Evolutionary conservation across 306 rosid species (phyloP).

Genomic region (Lablab purpureus): DNA sequence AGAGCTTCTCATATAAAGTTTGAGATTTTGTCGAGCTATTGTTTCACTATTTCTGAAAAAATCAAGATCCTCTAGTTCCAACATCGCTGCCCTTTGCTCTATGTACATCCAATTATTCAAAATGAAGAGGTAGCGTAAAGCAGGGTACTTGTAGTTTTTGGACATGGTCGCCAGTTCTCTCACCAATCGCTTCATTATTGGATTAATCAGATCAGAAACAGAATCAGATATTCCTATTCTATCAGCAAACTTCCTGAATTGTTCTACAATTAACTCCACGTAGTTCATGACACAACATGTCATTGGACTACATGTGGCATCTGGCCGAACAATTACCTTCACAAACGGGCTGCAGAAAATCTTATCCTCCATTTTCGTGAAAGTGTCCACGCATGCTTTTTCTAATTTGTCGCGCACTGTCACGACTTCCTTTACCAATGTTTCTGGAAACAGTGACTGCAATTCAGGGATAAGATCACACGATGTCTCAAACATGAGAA

Average conservation of each 20-base stretch:
- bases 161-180: slow-evolving; percentile 63
- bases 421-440: slow-evolving; percentile 18
- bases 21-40: slow-evolving; percentile 50
- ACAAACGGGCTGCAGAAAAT: slow-evolving; percentile 16
- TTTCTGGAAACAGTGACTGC: slow-evolving; percentile 56
- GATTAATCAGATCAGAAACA: slow-evolving; percentile 55
- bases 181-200: slow-evolving; percentile 68
- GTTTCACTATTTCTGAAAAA: slow-evolving; percentile 64
- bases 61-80: slow-evolving; percentile 51
- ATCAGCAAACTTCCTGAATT: slow-evolving; percentile 49
- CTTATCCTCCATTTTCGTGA: slow-evolving; percentile 49
- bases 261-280: slow-evolving; percentile 27
- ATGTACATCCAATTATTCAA: slow-evolving; percentile 73
- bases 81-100: background rate
- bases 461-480: slow-evolving; percentile 66
- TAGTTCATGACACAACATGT: background rate
- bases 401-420: background rate
- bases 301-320: slow-evolving; percentile 5
- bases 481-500: slow-evolving; percentile 63
- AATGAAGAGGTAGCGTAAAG: slow-evolving; percentile 63
- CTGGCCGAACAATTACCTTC: background rate
- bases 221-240: slow-evolving; percentile 22
- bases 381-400: background rate
- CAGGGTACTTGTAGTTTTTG: slow-evolving; percentile 47
- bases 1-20: slow-evolving; percentile 62